Conservation (phyloP, 2,329 filamentous ascomycete genomes). For the Ilyonectria sp. region DNA sequence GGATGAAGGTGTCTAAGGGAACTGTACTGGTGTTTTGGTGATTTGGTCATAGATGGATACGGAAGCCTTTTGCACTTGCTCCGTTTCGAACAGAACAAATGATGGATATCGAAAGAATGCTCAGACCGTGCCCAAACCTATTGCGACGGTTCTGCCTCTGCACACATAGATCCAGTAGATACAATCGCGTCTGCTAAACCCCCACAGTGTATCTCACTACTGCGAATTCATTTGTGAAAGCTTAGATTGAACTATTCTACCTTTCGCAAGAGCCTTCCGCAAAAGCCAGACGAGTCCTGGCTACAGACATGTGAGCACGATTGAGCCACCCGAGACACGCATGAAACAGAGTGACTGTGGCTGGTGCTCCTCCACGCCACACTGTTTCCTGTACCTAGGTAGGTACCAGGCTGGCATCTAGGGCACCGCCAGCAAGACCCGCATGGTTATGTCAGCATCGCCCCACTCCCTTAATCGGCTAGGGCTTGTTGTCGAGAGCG, state of each 20-base stretch:
- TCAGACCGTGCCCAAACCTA: not conserved
- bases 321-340: no score
- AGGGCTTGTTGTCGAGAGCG: slow-evolving; percentile 47
- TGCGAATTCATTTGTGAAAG: not conserved
- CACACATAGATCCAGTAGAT: not conserved
- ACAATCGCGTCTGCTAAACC: not conserved
- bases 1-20: slow-evolving; percentile 38
- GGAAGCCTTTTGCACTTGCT: slow-evolving; percentile 37
- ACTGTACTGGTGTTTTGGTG: slow-evolving; percentile 2
- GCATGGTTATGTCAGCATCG: slow-evolving; percentile 40
- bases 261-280: no score
- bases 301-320: no score
- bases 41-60: slow-evolving; percentile 34
- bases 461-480: slow-evolving; percentile 41
- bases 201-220: not conserved
- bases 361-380: not conserved
- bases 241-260: not conserved
- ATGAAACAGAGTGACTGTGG: not conserved
- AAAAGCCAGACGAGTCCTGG: no score
- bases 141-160: not conserved
- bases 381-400: not conserved
- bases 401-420: not conserved
- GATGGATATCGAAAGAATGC: not conserved
- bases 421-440: slow-evolving; percentile 1
- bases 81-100: slow-evolving; percentile 14